A percentile compares a stretch with the other conserved stretches of the same genome.
phyloP scores from a whole-genome alignment of 2,329 filamentous ascomycete genomes.

The Rhexocercosporidium sp. region DNA sequence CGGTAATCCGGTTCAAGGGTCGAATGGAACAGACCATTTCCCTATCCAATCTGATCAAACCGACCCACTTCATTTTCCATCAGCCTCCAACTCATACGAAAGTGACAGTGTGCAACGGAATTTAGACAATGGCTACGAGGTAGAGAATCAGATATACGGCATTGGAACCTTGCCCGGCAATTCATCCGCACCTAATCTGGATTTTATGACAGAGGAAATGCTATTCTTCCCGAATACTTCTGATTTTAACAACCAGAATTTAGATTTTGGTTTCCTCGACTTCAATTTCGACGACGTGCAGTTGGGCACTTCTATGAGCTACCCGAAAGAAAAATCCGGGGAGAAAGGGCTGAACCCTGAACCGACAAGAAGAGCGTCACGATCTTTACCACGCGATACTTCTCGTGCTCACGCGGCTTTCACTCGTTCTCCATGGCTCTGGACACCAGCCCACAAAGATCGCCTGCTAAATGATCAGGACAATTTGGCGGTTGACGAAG shows the following conservation, averaged over 20 bases:
- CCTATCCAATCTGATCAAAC: not conserved
- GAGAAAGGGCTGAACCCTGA: not conserved
- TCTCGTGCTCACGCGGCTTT: conserved; percentile 28
- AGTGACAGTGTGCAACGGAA: not conserved
- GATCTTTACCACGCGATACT: conserved; percentile 14
- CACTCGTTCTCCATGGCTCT: conserved; percentile 32
- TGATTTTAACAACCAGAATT: conserved; percentile 21
- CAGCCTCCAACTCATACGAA: not conserved
- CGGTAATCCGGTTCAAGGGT: not conserved
- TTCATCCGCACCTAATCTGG: not conserved
- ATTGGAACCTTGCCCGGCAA: not conserved
- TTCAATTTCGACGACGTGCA: conserved; percentile 18
- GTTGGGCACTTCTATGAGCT: not conserved
- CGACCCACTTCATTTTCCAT: not conserved
- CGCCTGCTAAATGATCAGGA: conserved; percentile 21
- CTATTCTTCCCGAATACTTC: not conserved
- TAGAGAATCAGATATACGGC: not conserved
- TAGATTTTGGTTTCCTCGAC: conserved; percentile 26
- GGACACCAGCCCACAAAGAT: conserved; percentile 26
- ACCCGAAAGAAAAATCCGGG: not conserved
- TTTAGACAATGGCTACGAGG: not conserved
- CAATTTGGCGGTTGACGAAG: conserved; percentile 29
- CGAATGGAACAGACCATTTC: not conserved
- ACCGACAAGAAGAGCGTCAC: not conserved
- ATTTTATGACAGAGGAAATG: conserved; percentile 3